Conservation (phyloP, 176 grass and related monocot genomes). For the Rhipidocladum racemiflorum region DNA sequence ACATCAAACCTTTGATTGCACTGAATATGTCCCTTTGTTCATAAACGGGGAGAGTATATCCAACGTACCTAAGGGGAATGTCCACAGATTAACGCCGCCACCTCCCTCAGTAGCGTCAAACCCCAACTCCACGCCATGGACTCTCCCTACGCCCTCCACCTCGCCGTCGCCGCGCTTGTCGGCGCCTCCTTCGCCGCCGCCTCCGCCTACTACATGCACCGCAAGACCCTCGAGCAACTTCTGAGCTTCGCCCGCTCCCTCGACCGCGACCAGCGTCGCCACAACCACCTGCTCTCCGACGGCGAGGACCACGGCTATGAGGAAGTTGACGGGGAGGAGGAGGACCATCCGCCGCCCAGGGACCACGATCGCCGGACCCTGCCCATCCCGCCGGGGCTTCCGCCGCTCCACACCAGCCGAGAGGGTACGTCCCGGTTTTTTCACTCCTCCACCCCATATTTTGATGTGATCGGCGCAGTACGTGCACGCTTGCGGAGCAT, state of each 20-base stretch:
- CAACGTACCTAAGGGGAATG: too few species aligned
- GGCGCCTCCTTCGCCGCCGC: constrained; percentile 85
- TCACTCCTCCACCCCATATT: neutral
- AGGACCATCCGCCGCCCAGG: neutral
- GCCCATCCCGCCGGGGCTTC: constrained; percentile 64
- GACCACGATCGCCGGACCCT: constrained; percentile 51
- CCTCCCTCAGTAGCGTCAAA: neutral
- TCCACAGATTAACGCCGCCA: too few species aligned
- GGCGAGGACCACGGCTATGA: constrained; percentile 23
- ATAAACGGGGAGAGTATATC: too few species aligned
- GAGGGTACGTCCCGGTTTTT: constrained; percentile 32
- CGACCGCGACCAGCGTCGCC: constrained; percentile 53
- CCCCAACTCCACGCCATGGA: constrained; percentile 48
- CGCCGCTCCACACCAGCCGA: constrained; percentile 67
- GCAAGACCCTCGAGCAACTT: constrained; percentile 71
- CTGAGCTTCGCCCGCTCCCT: constrained; percentile 72
- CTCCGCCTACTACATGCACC: constrained; percentile 93
- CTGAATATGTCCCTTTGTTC: too few species aligned
- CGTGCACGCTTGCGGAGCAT: neutral
- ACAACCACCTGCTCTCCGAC: constrained; percentile 12
- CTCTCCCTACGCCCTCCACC: constrained; percentile 63
- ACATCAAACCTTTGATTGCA: too few species aligned
- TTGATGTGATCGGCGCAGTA: neutral
- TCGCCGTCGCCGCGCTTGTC: constrained; percentile 76
- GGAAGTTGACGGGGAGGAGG: constrained; percentile 10